Evolutionary conservation across 345 rosid genomes (phyloP), one percentile per base, ranked within the genome.

Genomic region (Brassica cretica): DNA sequence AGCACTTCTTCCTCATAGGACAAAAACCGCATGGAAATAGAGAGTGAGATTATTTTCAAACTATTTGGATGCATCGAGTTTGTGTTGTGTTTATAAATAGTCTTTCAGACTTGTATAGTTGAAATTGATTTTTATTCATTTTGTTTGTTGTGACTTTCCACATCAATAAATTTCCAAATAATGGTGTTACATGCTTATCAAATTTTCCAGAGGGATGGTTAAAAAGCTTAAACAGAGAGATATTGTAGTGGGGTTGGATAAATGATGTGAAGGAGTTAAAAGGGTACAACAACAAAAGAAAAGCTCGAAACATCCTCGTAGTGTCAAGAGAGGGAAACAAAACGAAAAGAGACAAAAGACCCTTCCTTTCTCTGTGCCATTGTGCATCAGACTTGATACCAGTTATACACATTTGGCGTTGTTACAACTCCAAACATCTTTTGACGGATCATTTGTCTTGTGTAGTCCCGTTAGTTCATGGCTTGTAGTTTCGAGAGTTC

Each of bases 391-490:
- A 78, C 72, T 49, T 33, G 74, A 73, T 73, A 79, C 53, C 61
- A 80, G 75, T 79, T 80, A 74, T 80, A 80, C 76, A 80, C 82
- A 80, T 70, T 80, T 74, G 78, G 82, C 76, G 70, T 51, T 24
- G 74, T 79, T 73, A 73, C 74, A 79, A 73, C 69, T 73, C 70
- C 74, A 77, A 71, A 64, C 66, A 18, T 77, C 6, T 70, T 37
- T 12, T 64, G 63, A 70, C 35, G 24, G 70, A 73, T 73, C 58
- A 6, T 58, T 51, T 53, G 66, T 66, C 68, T 24, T 24, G 25
- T 24, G 2, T 24, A 24, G 25, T 24, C 25, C 25, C 25, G 2
- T 24, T 1, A 24, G 25, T 39, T 39, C 46, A 8, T 39, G 11
- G 46, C 46, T n/a, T n/a, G n/a, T 39, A 39, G 46, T 39, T 8